phyloP scores from a whole-genome alignment of 2,329 filamentous ascomycete species.

The Beauveria pseudobassiana region DNA sequence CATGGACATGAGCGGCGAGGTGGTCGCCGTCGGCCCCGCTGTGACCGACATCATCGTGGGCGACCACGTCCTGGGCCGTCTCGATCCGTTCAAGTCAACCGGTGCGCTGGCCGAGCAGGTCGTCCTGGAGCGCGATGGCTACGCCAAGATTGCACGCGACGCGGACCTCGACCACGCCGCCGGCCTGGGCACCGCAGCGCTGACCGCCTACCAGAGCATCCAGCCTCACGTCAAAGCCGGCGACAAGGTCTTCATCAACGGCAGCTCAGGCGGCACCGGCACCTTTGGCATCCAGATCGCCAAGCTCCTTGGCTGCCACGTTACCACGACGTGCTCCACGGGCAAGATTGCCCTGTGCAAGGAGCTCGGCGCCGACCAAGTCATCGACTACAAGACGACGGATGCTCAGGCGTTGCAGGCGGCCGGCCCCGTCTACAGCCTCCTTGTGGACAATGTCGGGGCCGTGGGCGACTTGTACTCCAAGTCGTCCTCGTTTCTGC shows the following conservation, averaged over 20 bases:
- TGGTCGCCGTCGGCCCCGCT: constrained; percentile 28
- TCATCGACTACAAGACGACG: constrained; percentile 52
- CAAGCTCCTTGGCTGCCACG: constrained; percentile 52
- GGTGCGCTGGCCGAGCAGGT: constrained; percentile 39
- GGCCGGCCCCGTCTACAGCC: constrained; percentile 37
- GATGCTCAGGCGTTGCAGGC: constrained; percentile 31
- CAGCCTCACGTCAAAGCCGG: constrained; percentile 40
- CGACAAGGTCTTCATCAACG: constrained; percentile 58
- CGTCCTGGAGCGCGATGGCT: constrained; percentile 23
- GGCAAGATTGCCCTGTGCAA: constrained; percentile 50
- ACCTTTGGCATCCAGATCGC: constrained; percentile 57
- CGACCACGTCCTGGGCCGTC: constrained; percentile 36
- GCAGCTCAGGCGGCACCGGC: constrained; percentile 56
- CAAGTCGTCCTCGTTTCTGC: constrained; percentile 41
- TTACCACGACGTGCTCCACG: constrained; percentile 54
- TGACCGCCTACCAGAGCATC: constrained; percentile 43
- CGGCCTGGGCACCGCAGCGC: constrained; percentile 33
- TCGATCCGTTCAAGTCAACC: constrained; percentile 21
- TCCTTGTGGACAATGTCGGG: constrained; percentile 47
- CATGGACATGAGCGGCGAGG: constrained; percentile 44
- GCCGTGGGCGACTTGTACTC: constrained; percentile 37
- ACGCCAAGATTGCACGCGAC: constrained; percentile 31
- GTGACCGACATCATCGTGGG: constrained; percentile 27
- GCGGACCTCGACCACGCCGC: constrained; percentile 35
- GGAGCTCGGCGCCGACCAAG: constrained; percentile 54